These are phyloP conservation scores for Debaryomyces coudertii DNA, from an alignment of 1,139 yeast species.

Conservation along the genomic window DNA sequence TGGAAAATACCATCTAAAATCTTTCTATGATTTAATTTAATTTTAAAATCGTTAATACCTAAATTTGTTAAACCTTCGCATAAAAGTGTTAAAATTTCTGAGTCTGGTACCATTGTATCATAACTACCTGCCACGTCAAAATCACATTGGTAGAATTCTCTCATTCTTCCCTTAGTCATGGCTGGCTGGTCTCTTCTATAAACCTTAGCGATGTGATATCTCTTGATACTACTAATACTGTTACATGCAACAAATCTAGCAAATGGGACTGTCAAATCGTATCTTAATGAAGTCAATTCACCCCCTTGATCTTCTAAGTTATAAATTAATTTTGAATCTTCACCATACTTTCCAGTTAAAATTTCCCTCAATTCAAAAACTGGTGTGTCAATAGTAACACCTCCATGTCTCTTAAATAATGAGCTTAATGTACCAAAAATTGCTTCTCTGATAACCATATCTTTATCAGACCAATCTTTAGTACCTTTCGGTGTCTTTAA, in stretches of 20 bases:
- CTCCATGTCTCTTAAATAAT: constrained; percentile 93
- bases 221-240: constrained; percentile 82
- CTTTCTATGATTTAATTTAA: constrained; percentile 93
- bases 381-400: constrained; percentile 96
- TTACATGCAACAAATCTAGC: constrained; percentile 97
- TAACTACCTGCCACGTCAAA: constrained; percentile 92
- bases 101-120: constrained; percentile 94
- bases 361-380: constrained; percentile 95
- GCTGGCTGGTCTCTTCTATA: constrained; percentile 99
- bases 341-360: constrained; percentile 96
- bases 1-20: constrained; percentile 93
- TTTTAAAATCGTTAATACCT: constrained; percentile 85
- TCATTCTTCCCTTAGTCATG: constrained; percentile 99
- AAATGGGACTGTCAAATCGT: constrained; percentile 96
- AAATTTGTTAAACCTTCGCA: constrained; percentile 83
- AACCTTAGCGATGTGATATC: constrained; percentile 96
- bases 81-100: constrained; percentile 78
- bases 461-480: constrained; percentile 97
- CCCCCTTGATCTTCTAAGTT: constrained; percentile 98
- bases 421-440: constrained; percentile 71
- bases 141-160: constrained; percentile 98
- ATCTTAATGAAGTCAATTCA: constrained; percentile 90
- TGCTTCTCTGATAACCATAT: constrained; percentile 91
- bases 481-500: constrained; percentile 97
- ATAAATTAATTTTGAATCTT: constrained; percentile 93